Conservation (phyloP, 2,329 filamentous ascomycete genomes). For the Pseudocercospora cruenta region DNA sequence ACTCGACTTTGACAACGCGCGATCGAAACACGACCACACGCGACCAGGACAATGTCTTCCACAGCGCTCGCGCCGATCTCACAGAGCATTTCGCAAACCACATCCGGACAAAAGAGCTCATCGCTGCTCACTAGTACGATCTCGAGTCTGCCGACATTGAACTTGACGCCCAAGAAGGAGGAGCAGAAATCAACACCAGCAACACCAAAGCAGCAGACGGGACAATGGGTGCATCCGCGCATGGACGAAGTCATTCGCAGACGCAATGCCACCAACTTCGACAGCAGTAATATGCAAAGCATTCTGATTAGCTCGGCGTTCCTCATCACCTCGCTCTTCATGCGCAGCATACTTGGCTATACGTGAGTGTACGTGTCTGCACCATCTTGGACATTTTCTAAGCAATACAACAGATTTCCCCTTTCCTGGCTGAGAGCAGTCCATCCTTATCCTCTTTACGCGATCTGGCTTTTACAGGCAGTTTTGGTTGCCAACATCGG, state of each 20-base stretch:
- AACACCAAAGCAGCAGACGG: constrained; percentile 58
- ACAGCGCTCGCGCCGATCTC: constrained; percentile 11
- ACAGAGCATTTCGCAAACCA: constrained; percentile 20
- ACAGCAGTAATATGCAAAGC: constrained; percentile 72
- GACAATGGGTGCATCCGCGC: constrained; percentile 79
- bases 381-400: not conserved
- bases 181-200: constrained; percentile 26
- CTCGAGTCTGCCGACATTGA: constrained; percentile 22
- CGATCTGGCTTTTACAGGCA: constrained; percentile 56
- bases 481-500: constrained; percentile 66
- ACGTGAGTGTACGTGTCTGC: constrained; percentile 22
- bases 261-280: constrained; percentile 77
- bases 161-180: constrained; percentile 17
- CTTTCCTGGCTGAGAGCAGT: constrained; percentile 20
- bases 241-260: constrained; percentile 84
- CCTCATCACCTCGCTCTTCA: constrained; percentile 55
- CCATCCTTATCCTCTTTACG: constrained; percentile 41
- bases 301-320: constrained; percentile 69
- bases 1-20: not conserved
- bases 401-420: constrained; percentile 21
- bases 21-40: not conserved
- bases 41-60: constrained; percentile 14
- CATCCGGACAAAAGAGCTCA: constrained; percentile 15
- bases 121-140: constrained; percentile 9
- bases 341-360: constrained; percentile 42